Evolutionary conservation across 169 alveolate genomes (phyloP), one percentile per base, ranked within the genome.

Genomic region (Plasmodium gallinaceum): DNA sequence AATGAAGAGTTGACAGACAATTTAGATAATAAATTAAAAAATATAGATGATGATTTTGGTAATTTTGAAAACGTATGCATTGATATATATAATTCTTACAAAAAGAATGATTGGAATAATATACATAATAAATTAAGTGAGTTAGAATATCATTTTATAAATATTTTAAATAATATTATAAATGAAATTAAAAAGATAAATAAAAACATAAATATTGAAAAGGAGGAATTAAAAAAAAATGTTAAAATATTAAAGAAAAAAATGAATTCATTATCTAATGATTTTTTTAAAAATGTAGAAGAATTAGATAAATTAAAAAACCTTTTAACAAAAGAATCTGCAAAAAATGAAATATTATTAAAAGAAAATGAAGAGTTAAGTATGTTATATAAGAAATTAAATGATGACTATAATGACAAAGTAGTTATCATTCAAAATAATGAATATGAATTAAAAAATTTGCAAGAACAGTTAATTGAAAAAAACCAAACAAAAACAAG

Each of bases 41-140:
- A n/a, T 18, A 46, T 80, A 22, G 83, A 80, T 4, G 61, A 71
- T 0, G 85, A 80, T 22, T 80, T 80, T 57, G 22, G 39, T 72
- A 68, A 52, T 80, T 80, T 80, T 62, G 90, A 80, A 69, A 68
- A 42, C 12, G 37, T 42, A n/a, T 80, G 90, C 32, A 43, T 52
- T 42, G 90, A 80, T 52, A 39, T 80, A 54, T 10, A 48, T 46
- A 60, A 68, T n/a, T 39, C 66, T 43, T 51, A 39, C 46, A 51
- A 57, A 45, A 69, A 42, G 4, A 83, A 80, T 52, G 90, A 80
- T 7, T 68, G 80, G 90, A 37, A n/a, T 58, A 43, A 3, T 54
- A n/a, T 80, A 37, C 52, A 46, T 68, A 65, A 68, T 26, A 80
- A 80, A 37, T 18, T 80, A 43, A 68, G 32, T 37, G 16, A 66